Conservation (phyloP, 768 basidiomycete genomes). For the Rhodotorula sphaerocarpa region DNA sequence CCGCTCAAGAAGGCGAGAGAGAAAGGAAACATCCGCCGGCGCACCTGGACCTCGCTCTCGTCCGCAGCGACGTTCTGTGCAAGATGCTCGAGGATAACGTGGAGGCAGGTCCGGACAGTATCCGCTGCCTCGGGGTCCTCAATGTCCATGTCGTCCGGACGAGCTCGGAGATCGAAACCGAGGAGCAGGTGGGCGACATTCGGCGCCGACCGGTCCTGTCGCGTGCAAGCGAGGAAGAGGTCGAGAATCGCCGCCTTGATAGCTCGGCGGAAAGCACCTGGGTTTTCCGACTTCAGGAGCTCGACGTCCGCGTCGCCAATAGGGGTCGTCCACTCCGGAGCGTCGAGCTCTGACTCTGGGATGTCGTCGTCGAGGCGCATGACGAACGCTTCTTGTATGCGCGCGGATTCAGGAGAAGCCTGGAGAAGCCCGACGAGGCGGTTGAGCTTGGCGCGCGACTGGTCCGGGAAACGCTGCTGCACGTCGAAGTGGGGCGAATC, state of each 20-base stretch:
- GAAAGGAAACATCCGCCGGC: not conserved
- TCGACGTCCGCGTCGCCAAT: slow-evolving; percentile 6
- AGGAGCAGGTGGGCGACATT: slow-evolving; percentile 82
- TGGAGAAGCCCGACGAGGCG: slow-evolving; percentile 71
- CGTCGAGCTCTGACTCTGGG: slow-evolving; percentile 53
- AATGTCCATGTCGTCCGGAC: slow-evolving; percentile 37
- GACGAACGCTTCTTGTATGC: slow-evolving; percentile 72
- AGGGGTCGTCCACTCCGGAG: slow-evolving; percentile 8
- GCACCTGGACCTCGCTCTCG: slow-evolving; percentile 41
- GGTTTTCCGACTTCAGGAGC: slow-evolving; percentile 3
- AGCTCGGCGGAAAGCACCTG: slow-evolving; percentile 51
- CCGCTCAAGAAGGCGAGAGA: too few species aligned
- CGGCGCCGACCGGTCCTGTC: slow-evolving; percentile 57
- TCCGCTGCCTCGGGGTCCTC: slow-evolving; percentile 41
- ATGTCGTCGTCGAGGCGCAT: slow-evolving; percentile 58
- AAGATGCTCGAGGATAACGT: slow-evolving; percentile 69
- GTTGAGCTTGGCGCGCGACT: slow-evolving; percentile 48
- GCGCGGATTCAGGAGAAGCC: slow-evolving; percentile 71
- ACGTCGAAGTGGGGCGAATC: slow-evolving; percentile 53
- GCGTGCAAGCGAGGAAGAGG: slow-evolving; percentile 68
- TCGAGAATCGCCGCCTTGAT: slow-evolving; percentile 70
- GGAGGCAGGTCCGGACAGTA: slow-evolving; percentile 55
- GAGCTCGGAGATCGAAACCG: slow-evolving; percentile 52
- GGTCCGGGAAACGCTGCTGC: slow-evolving; percentile 44
- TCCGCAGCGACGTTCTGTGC: slow-evolving; percentile 54